Base-by-base conservation (phyloP, 2,329 filamentous ascomycete genomes). In the Epichloe glyceriae region DNA sequence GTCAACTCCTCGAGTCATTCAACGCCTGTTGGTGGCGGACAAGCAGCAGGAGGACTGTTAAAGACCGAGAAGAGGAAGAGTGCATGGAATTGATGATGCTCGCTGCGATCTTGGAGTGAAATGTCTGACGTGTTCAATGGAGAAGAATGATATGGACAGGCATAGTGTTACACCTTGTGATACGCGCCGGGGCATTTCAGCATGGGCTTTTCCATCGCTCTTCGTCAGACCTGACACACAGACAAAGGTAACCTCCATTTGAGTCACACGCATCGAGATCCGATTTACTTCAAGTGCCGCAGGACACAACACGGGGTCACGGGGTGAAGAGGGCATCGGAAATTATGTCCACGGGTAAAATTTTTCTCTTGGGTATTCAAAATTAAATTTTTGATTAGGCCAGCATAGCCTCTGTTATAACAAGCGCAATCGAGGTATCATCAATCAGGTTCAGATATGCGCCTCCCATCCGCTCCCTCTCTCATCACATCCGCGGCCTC, bases 31-130 rank as follows among this genome's bases (percentile, higher is more conserved):
- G 57, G 51, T 26, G 49, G 58, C 1, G 50, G 53, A 11, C 42
- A 53, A 12, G 45, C 34, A 46, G 34, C 17, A 38, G 61, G 60
- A 2, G 61, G 57, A 5, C 34, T 64, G 38, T 56, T 53, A 41
- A 61, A 56, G 33, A 59, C 57, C 19, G 61, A 67, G 56, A 67
- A 67, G 56, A 59, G 60, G 47, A 66, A 67, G 54, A 55, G 66
- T 33, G 61, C 61, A 15, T 66, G 65, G 65, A 62, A 61, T 45
- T 67, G 33, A 51, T 20, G 12, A n/a, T n/a, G 30, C 30, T 30
- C 30, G 3, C 30, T 30, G 30, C 30, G 3, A 30, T 30, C 30
- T 30, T 8, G 8, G 30, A 30, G 30, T 4, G 10, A 30, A 30
- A 4, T 30, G 30, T 30, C 10, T 11, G 30, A 30, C 10, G 30